Conservation (phyloP, 148 eudicot genomes). For the Pouteria glomerata region DNA sequence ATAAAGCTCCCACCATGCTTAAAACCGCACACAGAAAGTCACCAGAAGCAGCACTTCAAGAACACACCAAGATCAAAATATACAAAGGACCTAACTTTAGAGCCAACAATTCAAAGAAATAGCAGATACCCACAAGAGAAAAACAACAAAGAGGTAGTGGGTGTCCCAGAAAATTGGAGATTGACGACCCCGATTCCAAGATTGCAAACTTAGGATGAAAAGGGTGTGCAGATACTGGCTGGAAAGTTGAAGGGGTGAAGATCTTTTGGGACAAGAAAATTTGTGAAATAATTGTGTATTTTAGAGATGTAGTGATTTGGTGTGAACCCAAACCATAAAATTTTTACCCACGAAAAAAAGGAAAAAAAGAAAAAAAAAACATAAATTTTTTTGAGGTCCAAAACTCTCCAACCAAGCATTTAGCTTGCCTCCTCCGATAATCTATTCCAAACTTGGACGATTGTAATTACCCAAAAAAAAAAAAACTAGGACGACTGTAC, state of each 20-base stretch:
- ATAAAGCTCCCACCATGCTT: slow-evolving; percentile 58
- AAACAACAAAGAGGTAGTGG: slow-evolving; percentile 25
- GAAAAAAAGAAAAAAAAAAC: too few species aligned
- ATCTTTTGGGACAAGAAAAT: slow-evolving; percentile 11
- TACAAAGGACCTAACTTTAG: neutral
- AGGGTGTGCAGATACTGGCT: slow-evolving; percentile 15
- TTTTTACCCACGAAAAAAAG: too few species aligned
- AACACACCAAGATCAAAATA: slow-evolving; percentile 2
- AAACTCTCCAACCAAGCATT: slow-evolving; percentile 21
- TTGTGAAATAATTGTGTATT: slow-evolving; percentile 5
- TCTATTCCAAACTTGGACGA: slow-evolving; percentile 2
- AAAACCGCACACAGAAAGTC: neutral
- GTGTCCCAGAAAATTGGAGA: slow-evolving; percentile 14
- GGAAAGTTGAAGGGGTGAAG: slow-evolving; percentile 6
- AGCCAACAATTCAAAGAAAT: neutral
- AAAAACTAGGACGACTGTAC: too few species aligned
- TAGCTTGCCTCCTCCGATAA: neutral
- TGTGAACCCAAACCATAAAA: slow-evolving; percentile 35
- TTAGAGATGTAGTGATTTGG: neutral
- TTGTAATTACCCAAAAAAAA: neutral
- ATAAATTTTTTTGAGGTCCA: slow-evolving; percentile 65
- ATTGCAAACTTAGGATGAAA: slow-evolving; percentile 19
- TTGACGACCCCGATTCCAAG: slow-evolving; percentile 10
- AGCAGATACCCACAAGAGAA: slow-evolving; percentile 21
- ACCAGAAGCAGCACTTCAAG: neutral